Evolutionary conservation across 2,329 filamentous ascomycete species (phyloP), one percentile per base, ranked within the genome.

Genomic region (Xylaria sp.): DNA sequence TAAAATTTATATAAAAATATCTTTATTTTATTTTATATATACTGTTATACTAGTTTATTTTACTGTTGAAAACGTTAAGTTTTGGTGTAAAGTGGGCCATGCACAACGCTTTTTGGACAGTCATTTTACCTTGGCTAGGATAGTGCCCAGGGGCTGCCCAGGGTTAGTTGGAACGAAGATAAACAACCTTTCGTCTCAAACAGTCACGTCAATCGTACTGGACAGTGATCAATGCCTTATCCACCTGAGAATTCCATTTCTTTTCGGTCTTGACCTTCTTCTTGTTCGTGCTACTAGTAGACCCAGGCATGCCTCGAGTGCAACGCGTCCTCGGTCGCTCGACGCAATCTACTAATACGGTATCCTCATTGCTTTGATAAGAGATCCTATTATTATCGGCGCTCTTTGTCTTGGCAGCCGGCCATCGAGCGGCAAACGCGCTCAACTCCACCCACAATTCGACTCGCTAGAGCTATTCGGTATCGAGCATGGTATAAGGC

Each of bases 341-440:
- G 8, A 51, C 34, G 41, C 44, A 51, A 25, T 41, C 52, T 23
- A 32, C 12, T 18, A 15, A 2, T 18, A n/a, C 18, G 34, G 46
- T 54, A 28, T 46, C 37, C 55, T 39, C 34, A 54, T 3, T 62
- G 12, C 23, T 32, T 39, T 58, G 66, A 69, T 66, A 68, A 61
- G 66, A 62, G 34, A 51, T 62, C 44, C 63, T 69, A 62, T 57
- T 52, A 66, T 69, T 66, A 59, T 61, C 62, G 57, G 15, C 20
- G 2, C 25, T 52, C 57, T 52, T 57, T 60, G 61, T 66, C 46
- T 34, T 64, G 44, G 23, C 57, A 58, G 34, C 46, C 23, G 50
- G 37, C 25, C 25, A 41, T 54, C 63, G 52, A 65, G 67, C 67
- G 67, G 67, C 67, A 66, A 69, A 66, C 67, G 67, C 67, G 67